Conservation (phyloP, 352 stramenopile species). For the Plasmopara halstedii region DNA sequence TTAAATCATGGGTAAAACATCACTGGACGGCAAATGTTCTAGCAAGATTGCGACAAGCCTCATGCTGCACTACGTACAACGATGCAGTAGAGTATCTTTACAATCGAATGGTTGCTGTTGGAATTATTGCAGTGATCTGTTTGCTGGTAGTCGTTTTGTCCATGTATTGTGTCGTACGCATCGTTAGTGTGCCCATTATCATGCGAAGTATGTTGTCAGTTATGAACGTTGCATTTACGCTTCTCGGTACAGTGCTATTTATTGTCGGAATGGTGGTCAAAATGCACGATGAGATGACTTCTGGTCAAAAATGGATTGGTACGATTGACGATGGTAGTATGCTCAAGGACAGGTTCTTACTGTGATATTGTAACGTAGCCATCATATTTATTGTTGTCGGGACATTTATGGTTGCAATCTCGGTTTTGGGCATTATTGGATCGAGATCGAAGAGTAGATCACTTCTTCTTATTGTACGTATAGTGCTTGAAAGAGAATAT, state of each 20-base stretch:
- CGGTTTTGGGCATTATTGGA: constrained; percentile 59
- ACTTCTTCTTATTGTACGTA: constrained; percentile 67
- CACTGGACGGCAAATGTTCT: constrained; percentile 52
- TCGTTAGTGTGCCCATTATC: constrained; percentile 81
- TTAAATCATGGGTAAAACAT: constrained; percentile 70
- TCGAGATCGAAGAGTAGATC: constrained; percentile 64
- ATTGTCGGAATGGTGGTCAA: constrained; percentile 50
- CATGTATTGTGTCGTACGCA: constrained; percentile 76
- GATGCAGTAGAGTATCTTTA: constrained; percentile 42
- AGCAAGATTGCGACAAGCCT: constrained; percentile 29
- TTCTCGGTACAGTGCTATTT: constrained; percentile 52
- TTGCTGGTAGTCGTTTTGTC: constrained; percentile 42
- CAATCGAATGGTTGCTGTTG: constrained; percentile 35
- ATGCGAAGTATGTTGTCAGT: constrained; percentile 80
- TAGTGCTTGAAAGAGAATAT: background rate
- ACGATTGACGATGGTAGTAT: background rate
- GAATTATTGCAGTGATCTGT: constrained; percentile 35
- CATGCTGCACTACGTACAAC: constrained; percentile 56
- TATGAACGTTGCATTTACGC: constrained; percentile 62
- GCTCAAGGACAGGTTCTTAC: background rate
- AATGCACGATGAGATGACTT: constrained; percentile 52
- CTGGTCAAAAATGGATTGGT: constrained; percentile 74
- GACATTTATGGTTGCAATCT: constrained; percentile 54
- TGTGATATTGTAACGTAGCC: constrained; percentile 18
- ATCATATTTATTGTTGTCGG: constrained; percentile 68